Evolutionary conservation across 257 asterid species (phyloP).

Genomic region (Orobanche coerulescens): DNA sequence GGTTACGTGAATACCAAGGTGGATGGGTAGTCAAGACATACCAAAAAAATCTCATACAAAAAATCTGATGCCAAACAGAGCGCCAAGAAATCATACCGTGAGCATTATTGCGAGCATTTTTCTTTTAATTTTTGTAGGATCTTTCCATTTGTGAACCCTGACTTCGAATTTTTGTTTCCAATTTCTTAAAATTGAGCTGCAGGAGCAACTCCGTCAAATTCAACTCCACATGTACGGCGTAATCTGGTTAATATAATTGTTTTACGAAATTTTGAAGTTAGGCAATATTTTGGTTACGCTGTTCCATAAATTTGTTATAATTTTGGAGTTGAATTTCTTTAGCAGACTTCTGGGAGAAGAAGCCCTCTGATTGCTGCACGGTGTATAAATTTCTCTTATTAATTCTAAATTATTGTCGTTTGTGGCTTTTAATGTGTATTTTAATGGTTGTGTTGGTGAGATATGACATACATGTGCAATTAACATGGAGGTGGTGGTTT

Average conservation of each 20-base stretch:
- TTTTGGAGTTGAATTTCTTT: not conserved
- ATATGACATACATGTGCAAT: too few species aligned
- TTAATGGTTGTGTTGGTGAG: not conserved
- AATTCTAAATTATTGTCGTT: not conserved
- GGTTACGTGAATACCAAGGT: too few species aligned
- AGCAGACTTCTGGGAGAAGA: constrained; percentile 27
- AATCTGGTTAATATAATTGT: not conserved
- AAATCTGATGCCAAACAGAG: too few species aligned
- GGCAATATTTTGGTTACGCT: not conserved
- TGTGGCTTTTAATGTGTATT: not conserved
- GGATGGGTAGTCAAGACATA: too few species aligned
- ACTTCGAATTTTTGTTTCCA: not conserved
- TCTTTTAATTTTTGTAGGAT: too few species aligned
- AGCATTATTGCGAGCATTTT: too few species aligned
- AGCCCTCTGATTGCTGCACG: constrained; percentile 20
- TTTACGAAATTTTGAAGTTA: not conserved
- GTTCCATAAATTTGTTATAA: not conserved
- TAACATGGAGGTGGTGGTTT: too few species aligned
- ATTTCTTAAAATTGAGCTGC: constrained; percentile 21
- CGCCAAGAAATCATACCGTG: too few species aligned
- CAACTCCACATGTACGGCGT: constrained; percentile 3
- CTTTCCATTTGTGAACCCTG: constrained; percentile 35
- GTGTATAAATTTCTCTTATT: constrained; percentile 22
- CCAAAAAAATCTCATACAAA: too few species aligned
- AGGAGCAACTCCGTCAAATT: constrained; percentile 28